These are phyloP conservation scores for Trichoderma atroviride DNA, from an alignment of 2,329 filamentous ascomycete species.

Conservation along the genomic window DNA sequence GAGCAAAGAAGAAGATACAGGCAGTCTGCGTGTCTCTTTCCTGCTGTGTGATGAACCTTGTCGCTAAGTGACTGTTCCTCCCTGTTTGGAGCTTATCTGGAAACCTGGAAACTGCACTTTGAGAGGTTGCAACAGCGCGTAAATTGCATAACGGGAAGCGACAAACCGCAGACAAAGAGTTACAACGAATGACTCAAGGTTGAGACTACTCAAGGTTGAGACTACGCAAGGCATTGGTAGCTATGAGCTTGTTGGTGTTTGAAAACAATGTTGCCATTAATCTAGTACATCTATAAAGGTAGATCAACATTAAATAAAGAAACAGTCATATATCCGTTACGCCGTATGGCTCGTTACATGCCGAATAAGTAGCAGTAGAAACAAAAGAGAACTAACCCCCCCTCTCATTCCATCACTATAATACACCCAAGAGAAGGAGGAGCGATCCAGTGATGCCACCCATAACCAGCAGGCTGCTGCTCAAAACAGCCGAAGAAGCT, in stretches of 20 bases:
- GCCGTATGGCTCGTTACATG: slow-evolving; percentile 6
- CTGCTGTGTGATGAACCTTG: background rate
- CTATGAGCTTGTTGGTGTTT: background rate
- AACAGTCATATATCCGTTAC: slow-evolving; percentile 5
- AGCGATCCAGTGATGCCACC: background rate
- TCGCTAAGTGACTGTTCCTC: slow-evolving; percentile 1
- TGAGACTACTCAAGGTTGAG: background rate
- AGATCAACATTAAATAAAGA: background rate
- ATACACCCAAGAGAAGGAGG: slow-evolving; percentile 10
- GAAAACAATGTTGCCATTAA: background rate
- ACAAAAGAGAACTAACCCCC: background rate
- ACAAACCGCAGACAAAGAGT: background rate
- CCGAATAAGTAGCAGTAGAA: background rate
- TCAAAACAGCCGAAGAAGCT: background rate
- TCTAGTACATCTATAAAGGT: slow-evolving; percentile 10
- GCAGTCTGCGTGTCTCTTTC: background rate
- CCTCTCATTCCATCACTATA: background rate
- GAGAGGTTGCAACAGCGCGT: background rate
- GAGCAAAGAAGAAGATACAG: background rate
- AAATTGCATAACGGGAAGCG: background rate
- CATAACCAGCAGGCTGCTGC: background rate
- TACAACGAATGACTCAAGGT: background rate
- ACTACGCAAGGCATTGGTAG: background rate
- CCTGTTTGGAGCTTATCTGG: background rate
- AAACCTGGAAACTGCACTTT: background rate